Percentiles rank a stretch among this genome's conserved stretches.
These are phyloP conservation scores for Lepiota brunneoincarnata DNA, from an alignment of 768 basidiomycete species.

Conservation along the genomic window DNA sequence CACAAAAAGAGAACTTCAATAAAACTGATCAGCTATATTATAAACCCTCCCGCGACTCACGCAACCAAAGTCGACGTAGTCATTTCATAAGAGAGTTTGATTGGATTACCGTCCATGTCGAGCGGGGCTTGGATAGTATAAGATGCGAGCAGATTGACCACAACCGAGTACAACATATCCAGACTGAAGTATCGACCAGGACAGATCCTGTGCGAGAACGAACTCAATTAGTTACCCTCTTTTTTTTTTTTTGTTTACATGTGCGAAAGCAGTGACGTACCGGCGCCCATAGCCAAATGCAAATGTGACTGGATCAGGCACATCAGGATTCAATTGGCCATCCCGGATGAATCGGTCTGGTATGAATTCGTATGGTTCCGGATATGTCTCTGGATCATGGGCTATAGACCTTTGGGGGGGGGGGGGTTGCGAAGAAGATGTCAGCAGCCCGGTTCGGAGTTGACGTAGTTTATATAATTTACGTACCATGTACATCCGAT, in stretches of 20 bases:
- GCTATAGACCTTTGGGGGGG: slow-evolving; percentile 34
- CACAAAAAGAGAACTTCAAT: no score
- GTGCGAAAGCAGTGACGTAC: slow-evolving; percentile 17
- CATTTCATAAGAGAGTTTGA: slow-evolving; percentile 5
- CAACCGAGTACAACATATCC: slow-evolving; percentile 28
- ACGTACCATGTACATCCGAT: slow-evolving; percentile 13
- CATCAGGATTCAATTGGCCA: slow-evolving; percentile 31
- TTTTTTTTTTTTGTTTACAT: no score
- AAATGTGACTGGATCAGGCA: slow-evolving; percentile 31
- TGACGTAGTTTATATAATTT: no score
- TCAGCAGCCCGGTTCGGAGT: background rate
- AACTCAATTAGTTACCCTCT: no score
- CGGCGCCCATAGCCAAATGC: slow-evolving; percentile 37
- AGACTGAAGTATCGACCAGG: slow-evolving; percentile 29
- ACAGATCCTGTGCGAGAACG: slow-evolving; percentile 25
- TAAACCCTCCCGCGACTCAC: no score
- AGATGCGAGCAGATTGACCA: slow-evolving; percentile 27
- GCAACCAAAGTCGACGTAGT: no score
- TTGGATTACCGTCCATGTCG: slow-evolving; percentile 17
- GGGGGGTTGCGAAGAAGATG: no score
- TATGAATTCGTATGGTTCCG: slow-evolving; percentile 32
- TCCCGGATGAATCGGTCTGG: slow-evolving; percentile 45
- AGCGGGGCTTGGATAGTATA: slow-evolving; percentile 25
- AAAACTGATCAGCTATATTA: background rate
- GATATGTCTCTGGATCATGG: slow-evolving; percentile 28